Percentiles rank a stretch among this genome's conserved stretches.
These are phyloP conservation scores for Fonsecaea pedrosoi DNA, from an alignment of 2,329 filamentous ascomycete species.

Conservation along the genomic window DNA sequence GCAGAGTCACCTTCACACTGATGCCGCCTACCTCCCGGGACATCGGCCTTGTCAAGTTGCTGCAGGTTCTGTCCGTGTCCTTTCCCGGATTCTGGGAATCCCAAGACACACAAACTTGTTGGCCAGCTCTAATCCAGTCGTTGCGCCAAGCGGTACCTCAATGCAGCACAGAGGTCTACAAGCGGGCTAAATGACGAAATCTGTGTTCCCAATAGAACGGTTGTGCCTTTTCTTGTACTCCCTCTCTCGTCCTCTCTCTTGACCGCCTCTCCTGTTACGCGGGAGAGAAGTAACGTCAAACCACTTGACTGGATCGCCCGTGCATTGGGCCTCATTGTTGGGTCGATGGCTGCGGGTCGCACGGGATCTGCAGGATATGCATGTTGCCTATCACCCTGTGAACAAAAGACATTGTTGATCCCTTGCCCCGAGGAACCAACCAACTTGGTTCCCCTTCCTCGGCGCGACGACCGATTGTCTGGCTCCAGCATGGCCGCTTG, in stretches of 20 bases:
- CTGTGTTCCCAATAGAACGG: constrained; percentile 15
- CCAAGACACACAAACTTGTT: constrained; percentile 16
- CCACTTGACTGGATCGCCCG: constrained; percentile 17
- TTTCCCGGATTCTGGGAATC: constrained; percentile 10
- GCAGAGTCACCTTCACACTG: neutral
- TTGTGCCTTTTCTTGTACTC: constrained; percentile 25
- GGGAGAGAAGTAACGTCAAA: neutral
- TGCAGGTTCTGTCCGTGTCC: constrained; percentile 4
- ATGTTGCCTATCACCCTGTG: neutral
- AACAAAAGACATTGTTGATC: constrained; percentile 1
- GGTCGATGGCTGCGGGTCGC: constrained; percentile 5
- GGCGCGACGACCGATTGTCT: neutral
- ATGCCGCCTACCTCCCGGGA: neutral
- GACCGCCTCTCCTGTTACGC: constrained; percentile 25
- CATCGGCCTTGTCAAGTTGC: constrained; percentile 13
- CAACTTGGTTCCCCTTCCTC: neutral
- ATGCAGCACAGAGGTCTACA: constrained; percentile 18
- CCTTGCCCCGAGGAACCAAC: neutral
- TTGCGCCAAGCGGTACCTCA: constrained; percentile 22
- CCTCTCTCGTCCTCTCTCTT: constrained; percentile 17
- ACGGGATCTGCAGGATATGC: constrained; percentile 17
- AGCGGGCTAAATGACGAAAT: constrained; percentile 22
- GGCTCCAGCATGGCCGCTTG: constrained; percentile 1
- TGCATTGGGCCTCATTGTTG: constrained; percentile 10
- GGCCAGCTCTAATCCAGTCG: constrained; percentile 23